Base-by-base conservation (phyloP, 1,139 yeast genomes). In the Candida sp. region DNA sequence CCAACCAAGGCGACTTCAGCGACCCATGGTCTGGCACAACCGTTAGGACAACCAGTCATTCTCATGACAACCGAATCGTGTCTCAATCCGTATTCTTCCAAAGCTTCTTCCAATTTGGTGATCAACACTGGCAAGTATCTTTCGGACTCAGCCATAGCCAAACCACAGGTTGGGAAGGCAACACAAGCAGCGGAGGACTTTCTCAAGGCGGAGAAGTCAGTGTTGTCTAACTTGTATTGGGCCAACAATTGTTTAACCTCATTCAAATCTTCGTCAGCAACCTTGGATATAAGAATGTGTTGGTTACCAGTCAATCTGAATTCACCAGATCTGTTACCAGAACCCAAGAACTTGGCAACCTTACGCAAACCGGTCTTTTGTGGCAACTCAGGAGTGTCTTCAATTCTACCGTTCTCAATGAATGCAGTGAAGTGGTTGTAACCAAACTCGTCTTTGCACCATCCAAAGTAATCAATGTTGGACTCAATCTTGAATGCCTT, bases 31-130 rank as follows among this genome's bases (percentile, higher is more conserved):
- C 99, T 86, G 28, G 99, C 94, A 79, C 99, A 94, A 59, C 98
- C 99, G 69, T 94, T 94, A 52, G 98, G 98, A 81, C 99, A 94
- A 56, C 99, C 99, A 42, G 98, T 92, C 98, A 94, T 93, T 76
- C 99, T 86, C 97, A 94, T 90, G 32, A 92, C 97, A 59, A 94
- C 83, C 6, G 97, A 86, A 69, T 94, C 98, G 66, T 92, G 97
- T 68, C 97, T 88, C 61, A 94, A 81, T 5, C 99, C 99, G 58
- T 86, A 86, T 63, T 92, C 97, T 70, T 93, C 98, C 56, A 94
- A 78, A 6, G 92, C 85, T 11, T 77, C 83, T 71, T 94, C 99
- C 54, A 94, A 76, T 72, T 91, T 90, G 58, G 86, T 72, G 59
- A 94, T 84, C 61, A 94, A 81, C 51, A 80, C 85, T 8, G 99